Evolutionary conservation across 2,329 filamentous ascomycete genomes (phyloP), one percentile per base, ranked within the genome.

Genomic region (Penicillium sp.): DNA sequence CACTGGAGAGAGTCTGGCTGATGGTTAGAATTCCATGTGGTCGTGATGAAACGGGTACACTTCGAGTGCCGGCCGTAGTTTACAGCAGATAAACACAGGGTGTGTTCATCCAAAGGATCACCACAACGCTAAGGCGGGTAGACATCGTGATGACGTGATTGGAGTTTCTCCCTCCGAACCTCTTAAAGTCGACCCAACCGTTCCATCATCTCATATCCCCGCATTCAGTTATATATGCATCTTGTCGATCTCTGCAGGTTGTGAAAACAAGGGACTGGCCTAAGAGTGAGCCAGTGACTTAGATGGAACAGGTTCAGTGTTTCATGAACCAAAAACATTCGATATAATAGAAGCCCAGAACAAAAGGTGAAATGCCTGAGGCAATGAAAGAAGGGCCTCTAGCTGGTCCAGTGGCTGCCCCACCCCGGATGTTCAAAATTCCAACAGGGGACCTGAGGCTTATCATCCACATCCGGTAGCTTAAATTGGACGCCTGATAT

Each of bases 81-180:
- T 54, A 56, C 56, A 51, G 37, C 50, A 51, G 42, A 48, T 44
- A 45, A 42, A 51, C 41, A 41, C 31, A 23, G 20, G 10, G n/a
- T n/a, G 46, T 44, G 38, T 43, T 35, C 39, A 51, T 49, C 44
- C 23, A 37, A 35, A 44, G 24, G 28, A 29, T 36, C 34, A 39
- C 47, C 39, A 46, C 40, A 53, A 26, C 14, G 26, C 40, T 20
- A 27, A 32, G 24, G 27, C 18, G 27, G 10, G 4, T 18, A 36
- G 18, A 18, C 10, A 16, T 22, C 28, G 23, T 23, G 10, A 13
- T n/a, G 13, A 20, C 34, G 13, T 3, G 9, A 31, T 9, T 14
- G 20, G 16, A 28, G 31, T 11, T 11, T 10, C 3, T 1, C 8
- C 31, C 31, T 18, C 14, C 14, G 31, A 34, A 11, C 14, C 8